These are phyloP conservation scores for Chimonanthus praecox DNA, from an alignment of 164 flowering plant genomes.

Conservation along the genomic window DNA sequence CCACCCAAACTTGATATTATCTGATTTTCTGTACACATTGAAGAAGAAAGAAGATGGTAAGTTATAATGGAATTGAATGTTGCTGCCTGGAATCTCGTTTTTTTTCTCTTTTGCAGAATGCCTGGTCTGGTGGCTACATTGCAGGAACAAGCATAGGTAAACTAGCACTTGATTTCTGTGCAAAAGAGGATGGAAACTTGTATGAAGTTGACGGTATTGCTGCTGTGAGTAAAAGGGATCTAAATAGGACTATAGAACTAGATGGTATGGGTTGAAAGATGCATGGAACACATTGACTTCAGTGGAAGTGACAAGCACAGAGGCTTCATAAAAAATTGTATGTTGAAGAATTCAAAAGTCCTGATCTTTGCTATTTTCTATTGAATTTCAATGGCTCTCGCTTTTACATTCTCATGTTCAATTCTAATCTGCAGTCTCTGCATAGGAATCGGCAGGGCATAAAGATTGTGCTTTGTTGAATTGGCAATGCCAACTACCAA, in stretches of 20 bases:
- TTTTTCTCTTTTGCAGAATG: slow-evolving; percentile 52
- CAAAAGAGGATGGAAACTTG: slow-evolving; percentile 1
- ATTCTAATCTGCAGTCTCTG: neutral
- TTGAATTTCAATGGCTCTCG: neutral
- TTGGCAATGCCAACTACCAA: neutral
- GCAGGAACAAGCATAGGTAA: slow-evolving; percentile 83
- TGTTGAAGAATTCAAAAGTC: neutral
- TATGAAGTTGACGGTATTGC: neutral
- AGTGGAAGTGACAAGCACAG: neutral
- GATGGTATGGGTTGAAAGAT: neutral
- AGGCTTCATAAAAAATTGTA: neutral
- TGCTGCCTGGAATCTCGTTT: too few relatives aligned
- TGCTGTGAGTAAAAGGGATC: too few relatives aligned
- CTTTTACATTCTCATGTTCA: neutral
- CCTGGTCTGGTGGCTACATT: slow-evolving; percentile 97
- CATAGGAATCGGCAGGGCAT: neutral
- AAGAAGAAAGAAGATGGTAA: too few relatives aligned
- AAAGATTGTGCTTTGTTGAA: neutral
- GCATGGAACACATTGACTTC: neutral
- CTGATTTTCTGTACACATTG: too few relatives aligned
- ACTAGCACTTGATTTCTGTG: slow-evolving; percentile 17
- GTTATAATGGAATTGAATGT: too few relatives aligned
- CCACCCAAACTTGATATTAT: too few relatives aligned
- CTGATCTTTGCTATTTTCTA: neutral
- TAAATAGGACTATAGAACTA: neutral